A percentile compares a stretch with the other conserved stretches of the same genome.
Evolutionary conservation across 2,329 filamentous ascomycete species (phyloP).

Genomic region (Penicillium sclerotiorum): DNA sequence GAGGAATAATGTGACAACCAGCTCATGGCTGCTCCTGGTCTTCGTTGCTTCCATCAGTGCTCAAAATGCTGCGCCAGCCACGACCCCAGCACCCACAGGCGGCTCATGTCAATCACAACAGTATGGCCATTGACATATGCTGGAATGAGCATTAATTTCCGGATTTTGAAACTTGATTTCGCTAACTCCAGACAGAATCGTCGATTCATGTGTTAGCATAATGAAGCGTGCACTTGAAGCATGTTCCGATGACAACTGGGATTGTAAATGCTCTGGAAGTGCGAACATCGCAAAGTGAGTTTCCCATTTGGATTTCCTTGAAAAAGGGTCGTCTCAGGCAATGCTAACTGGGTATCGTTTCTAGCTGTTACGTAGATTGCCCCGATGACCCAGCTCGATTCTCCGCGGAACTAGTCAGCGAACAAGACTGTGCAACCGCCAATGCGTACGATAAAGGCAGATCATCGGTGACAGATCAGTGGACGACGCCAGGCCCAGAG

Average conservation of each 20-base stretch:
- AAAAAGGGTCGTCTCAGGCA: too few species aligned
- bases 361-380: slow-evolving; percentile 26
- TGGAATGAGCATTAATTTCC: background rate
- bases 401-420: slow-evolving; percentile 17
- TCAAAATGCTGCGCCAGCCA: background rate
- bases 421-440: slow-evolving; percentile 21
- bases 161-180: too few species aligned
- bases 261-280: slow-evolving; percentile 24
- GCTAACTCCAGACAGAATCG: slow-evolving; percentile 10
- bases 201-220: slow-evolving; percentile 17
- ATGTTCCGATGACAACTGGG: slow-evolving; percentile 19
- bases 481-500: slow-evolving; percentile 9
- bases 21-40: background rate
- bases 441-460: slow-evolving; percentile 23
- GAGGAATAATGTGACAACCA: background rate
- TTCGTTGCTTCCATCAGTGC: background rate
- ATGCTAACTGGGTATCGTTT: too few species aligned
- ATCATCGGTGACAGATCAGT: slow-evolving; percentile 10
- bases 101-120: background rate
- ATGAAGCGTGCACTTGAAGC: slow-evolving; percentile 17
- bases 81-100: background rate
- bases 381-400: slow-evolving; percentile 16
- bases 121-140: background rate
- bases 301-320: too few species aligned
- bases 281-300: slow-evolving; percentile 27